A percentile compares a stretch with the other conserved stretches of the same genome.
phyloP scores from a whole-genome alignment of 2,329 filamentous ascomycete species.

The Monosporascus sp. region DNA sequence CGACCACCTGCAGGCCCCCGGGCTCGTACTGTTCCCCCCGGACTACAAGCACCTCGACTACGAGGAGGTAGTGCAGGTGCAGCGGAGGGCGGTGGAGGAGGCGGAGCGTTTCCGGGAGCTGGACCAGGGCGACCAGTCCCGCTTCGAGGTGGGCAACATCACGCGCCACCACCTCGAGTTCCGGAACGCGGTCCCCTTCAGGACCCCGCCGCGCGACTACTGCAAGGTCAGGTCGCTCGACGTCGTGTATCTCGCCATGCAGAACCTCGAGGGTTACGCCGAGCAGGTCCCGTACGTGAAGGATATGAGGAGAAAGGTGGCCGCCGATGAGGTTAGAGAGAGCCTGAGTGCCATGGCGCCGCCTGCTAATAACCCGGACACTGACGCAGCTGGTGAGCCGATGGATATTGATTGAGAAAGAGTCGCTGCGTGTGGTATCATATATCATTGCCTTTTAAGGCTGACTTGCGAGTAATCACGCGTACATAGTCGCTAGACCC shows the following conservation, averaged over 20 bases:
- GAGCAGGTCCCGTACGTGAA: background rate
- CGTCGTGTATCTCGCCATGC: constrained; percentile 8
- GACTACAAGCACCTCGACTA: background rate
- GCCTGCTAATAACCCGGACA: background rate
- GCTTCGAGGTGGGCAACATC: constrained; percentile 8
- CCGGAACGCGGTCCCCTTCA: constrained; percentile 1
- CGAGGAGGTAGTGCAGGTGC: background rate
- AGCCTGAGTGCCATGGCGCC: background rate
- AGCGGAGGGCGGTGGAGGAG: background rate
- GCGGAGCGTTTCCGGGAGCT: background rate
- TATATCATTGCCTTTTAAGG: too few species aligned
- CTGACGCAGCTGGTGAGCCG: background rate
- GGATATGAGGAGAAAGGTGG: background rate
- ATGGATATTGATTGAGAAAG: background rate
- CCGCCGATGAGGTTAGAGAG: background rate
- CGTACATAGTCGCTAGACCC: background rate
- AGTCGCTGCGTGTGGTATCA: background rate
- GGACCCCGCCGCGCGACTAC: constrained; percentile 15
- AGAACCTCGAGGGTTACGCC: constrained; percentile 6
- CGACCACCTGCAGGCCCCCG: background rate
- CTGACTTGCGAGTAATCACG: too few species aligned
- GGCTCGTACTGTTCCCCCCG: background rate
- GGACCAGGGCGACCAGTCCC: constrained; percentile 1
- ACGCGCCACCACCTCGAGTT: constrained; percentile 8
- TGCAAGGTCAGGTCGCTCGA: constrained; percentile 16